Base-by-base conservation (phyloP, 805 yeast genomes). In the Candida krabiensis region DNA sequence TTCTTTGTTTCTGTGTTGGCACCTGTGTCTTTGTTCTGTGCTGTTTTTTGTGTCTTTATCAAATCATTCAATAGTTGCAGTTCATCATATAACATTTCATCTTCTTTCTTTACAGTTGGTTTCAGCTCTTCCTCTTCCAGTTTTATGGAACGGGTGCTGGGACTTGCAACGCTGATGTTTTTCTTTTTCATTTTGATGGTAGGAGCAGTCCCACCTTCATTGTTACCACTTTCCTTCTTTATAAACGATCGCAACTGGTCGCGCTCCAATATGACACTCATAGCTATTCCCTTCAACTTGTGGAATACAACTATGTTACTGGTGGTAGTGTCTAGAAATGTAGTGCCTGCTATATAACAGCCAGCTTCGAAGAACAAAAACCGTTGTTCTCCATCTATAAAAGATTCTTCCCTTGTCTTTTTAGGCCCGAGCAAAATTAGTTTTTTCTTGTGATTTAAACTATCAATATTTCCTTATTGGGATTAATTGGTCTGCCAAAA, bases 381-480 rank as follows among this genome's bases (percentile, higher is more conserved):
- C n/a, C 16, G 14, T 21, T 11, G 31, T 34, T 32, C 21, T 27
- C 37, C 32, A 27, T 4, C 21, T 34, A 19, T 22, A 21, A n/a
- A n/a, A n/a, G n/a, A 26, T 14, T 8, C 29, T 12, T 13, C 26
- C 4, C 21, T 8, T 4, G 15, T 14, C 26, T 14, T 19, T 14
- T 31, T 4, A 6, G 11, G 17, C 27, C 9, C n/a, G n/a, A 32
- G 30, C 41, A 40, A 35, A 14, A n/a, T n/a, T n/a, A n/a, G n/a
- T n/a, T 32, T 26, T 33, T 30, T 25, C 18, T 31, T 32, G 18
- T 28, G 14, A 14, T 26, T 24, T 21, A 19, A 29, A 22, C 17
- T 35, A 32, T 43, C 38, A 35, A 27, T 21, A 29, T 43, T 39
- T 25, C 47, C 43, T 14, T 30, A 39, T 39, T 30, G 4, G 43